Base-by-base conservation (phyloP, 2,329 filamentous ascomycete species). In the Aureobasidium sp. region DNA sequence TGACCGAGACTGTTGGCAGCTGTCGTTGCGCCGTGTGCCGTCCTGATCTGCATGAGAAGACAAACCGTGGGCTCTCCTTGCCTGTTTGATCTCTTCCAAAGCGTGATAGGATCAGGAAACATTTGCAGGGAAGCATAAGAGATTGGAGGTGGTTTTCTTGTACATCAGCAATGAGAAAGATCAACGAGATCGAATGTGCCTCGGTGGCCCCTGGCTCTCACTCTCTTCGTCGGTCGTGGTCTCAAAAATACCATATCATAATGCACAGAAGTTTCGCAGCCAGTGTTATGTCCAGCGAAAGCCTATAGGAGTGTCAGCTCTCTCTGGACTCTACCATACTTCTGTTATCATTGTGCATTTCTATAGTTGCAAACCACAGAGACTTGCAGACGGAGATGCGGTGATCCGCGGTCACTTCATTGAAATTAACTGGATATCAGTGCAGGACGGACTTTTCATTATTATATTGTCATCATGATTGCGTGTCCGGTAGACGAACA, bases 401-500 rank as follows among this genome's bases (percentile, higher is more conserved):
- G 21, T 21, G 21, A 21, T 21, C 21, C 21, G 21, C 21, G 21
- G 21, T 21, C 21, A 21, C 21, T 21, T 21, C 21, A 21, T 21
- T 21, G 21, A 21, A 44, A 50, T 32, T 7, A 21, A 7, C 25
- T 13, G 5, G 5, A 10, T 48, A 21, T 30, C 45, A 27, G 34
- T 52, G 32, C 10, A 27, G 13, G 37, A 47, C 10, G 39, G 30
- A 25, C 11, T 37, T 47, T 47, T 58, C 42, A 45, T 58, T 58
- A 45, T 58, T 58, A n/a, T 58, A 29, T 58, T 47, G 32, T 58
- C 42, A 47, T 59, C 42, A 59, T 59, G 55, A 59, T 59, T 60
- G 57, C 37, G 88, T 89, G 74, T 97, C 93, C n/a, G 93, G 93
- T 75, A 97, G 82, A 69, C 93, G 84, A 64, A 97, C 92, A 30